Conservation (phyloP, 805 yeast genomes). For the Sugiyamaella chiloensis region DNA sequence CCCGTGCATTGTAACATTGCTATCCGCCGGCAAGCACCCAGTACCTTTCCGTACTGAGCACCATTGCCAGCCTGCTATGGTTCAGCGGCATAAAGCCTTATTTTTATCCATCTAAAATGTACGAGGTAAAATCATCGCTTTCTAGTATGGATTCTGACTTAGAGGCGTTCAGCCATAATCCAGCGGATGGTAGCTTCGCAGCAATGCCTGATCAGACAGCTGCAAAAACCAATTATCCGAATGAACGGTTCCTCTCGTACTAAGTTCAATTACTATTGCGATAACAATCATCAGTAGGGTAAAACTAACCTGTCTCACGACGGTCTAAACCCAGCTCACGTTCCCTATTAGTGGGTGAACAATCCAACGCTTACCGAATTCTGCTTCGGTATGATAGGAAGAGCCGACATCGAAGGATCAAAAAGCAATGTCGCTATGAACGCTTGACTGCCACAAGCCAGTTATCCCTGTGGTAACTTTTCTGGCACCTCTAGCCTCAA, state of each 20-base stretch:
- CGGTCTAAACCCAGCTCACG: constrained; percentile 45
- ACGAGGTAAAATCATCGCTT: constrained; percentile 45
- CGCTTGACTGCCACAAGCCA: constrained; percentile 50
- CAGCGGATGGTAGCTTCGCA: constrained; percentile 50
- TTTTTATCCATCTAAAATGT: constrained; percentile 42
- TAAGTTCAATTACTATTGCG: constrained; percentile 44
- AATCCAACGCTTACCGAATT: constrained; percentile 46
- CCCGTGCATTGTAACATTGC: constrained; percentile 46
- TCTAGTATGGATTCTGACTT: constrained; percentile 55
- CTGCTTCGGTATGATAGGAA: constrained; percentile 51
- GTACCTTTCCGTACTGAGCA: constrained; percentile 39
- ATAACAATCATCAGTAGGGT: constrained; percentile 42
- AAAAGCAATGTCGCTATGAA: constrained; percentile 48
- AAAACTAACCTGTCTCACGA: constrained; percentile 47
- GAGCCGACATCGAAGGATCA: constrained; percentile 50
- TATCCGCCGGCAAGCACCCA: constrained; percentile 42
- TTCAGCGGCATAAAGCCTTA: constrained; percentile 43
- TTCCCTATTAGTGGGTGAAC: constrained; percentile 48
- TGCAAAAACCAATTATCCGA: constrained; percentile 47
- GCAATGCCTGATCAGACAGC: constrained; percentile 47
- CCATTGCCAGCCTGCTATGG: constrained; percentile 42
- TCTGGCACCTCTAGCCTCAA: constrained; percentile 48
- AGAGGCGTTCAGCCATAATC: constrained; percentile 50
- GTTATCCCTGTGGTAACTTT: constrained; percentile 44
- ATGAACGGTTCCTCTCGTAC: constrained; percentile 49